phyloP scores from a whole-genome alignment of 192 early-diverging fungal genomes.

The Coemansia sp. region DNA sequence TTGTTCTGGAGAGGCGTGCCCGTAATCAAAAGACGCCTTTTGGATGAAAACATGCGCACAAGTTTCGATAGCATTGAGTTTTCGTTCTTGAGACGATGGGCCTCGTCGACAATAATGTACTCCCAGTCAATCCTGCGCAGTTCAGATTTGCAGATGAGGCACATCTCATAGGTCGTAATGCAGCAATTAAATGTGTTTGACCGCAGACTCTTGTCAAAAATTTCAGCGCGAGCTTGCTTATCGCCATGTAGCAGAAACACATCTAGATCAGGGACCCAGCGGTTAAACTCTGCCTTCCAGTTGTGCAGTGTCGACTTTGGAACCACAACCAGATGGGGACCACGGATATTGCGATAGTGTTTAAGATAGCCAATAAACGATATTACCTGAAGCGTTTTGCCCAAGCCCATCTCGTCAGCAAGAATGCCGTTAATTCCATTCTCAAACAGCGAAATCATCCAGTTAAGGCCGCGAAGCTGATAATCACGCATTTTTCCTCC shows the following conservation, averaged over 20 bases:
- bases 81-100: constrained; percentile 85
- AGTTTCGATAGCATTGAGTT: constrained; percentile 94
- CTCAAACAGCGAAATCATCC: constrained; percentile 94
- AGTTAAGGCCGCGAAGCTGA: constrained; percentile 95
- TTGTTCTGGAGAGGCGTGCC: constrained; percentile 98
- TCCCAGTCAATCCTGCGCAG: constrained; percentile 77
- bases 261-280: constrained; percentile 88
- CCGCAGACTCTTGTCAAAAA: constrained; percentile 57
- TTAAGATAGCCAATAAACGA: constrained; percentile 96
- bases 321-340: constrained; percentile 94
- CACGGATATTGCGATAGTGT: constrained; percentile 67
- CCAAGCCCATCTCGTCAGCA: constrained; percentile 99
- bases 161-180: constrained; percentile 97
- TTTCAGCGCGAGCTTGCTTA: constrained; percentile 71
- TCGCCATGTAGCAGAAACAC: constrained; percentile 88
- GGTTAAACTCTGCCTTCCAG: constrained; percentile 88
- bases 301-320: constrained; percentile 97
- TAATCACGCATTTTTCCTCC: constrained; percentile 95
- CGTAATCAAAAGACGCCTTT: constrained; percentile 87
- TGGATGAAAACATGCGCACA: constrained; percentile 84
- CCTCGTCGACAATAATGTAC: constrained; percentile 80
- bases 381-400: constrained; percentile 95
- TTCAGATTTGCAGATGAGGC: constrained; percentile 81
- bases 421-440: constrained; percentile 99
- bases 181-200: constrained; percentile 81